phyloP scores from a whole-genome alignment of 257 asterid species.

The Rauvolfia tetraphylla region DNA sequence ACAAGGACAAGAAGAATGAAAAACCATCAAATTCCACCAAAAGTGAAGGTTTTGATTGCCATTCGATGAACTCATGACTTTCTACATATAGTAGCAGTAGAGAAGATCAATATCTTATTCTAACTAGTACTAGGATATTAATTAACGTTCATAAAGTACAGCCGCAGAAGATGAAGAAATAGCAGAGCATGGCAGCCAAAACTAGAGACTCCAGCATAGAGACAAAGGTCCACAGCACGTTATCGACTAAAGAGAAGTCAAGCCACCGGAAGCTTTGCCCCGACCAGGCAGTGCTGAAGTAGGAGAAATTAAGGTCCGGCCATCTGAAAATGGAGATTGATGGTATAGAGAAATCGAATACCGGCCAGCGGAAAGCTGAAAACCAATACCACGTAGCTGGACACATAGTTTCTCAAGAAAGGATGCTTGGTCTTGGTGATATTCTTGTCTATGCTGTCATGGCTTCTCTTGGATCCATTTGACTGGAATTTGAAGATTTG shows the following conservation, averaged over 20 bases:
- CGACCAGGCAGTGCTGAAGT: constrained; percentile 26
- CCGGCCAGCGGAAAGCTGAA: constrained; percentile 51
- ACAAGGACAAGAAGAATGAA: background rate
- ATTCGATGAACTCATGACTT: no score
- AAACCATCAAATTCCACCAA: no score
- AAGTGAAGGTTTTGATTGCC: no score
- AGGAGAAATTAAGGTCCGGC: constrained; percentile 46
- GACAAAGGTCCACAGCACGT: constrained; percentile 44
- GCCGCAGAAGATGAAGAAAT: constrained; percentile 57
- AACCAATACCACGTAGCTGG: constrained; percentile 34
- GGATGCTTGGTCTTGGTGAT: background rate
- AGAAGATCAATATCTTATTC: background rate
- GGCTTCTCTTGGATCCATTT: background rate
- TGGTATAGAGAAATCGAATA: constrained; percentile 28
- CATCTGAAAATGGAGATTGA: constrained; percentile 38
- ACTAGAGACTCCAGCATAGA: constrained; percentile 43
- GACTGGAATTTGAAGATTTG: background rate
- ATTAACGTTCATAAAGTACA: constrained; percentile 41
- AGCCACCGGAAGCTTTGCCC: constrained; percentile 41
- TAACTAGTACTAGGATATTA: background rate
- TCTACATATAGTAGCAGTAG: background rate
- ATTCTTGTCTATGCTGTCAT: background rate
- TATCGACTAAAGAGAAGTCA: constrained; percentile 40
- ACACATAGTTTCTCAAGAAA: constrained; percentile 24
- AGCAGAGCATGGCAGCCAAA: constrained; percentile 50